phyloP scores from a whole-genome alignment of 2,329 filamentous ascomycete species.

The Penicillium rolfsii region DNA sequence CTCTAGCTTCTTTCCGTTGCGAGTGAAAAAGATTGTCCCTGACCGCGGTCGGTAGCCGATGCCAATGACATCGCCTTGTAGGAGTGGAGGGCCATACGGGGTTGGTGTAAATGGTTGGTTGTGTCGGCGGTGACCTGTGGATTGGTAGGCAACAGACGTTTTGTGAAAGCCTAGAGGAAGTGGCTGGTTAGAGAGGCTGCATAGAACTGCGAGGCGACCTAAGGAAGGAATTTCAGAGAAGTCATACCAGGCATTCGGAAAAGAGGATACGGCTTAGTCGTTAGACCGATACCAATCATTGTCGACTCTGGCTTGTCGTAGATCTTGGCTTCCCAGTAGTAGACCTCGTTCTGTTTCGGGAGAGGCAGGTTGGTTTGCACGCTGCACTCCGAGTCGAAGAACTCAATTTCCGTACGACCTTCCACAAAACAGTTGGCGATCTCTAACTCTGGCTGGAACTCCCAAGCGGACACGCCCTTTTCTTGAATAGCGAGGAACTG shows the following conservation, averaged over 20 bases:
- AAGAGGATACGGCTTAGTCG: conserved; percentile 94
- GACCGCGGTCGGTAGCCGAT: conserved; percentile 94
- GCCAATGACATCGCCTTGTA: conserved; percentile 94
- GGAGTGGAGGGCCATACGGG: conserved; percentile 78
- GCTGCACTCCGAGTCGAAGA: conserved; percentile 97
- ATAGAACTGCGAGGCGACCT: not conserved
- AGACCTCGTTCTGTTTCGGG: conserved; percentile 98
- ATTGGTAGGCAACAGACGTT: conserved; percentile 88
- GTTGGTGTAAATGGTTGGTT: conserved; percentile 88
- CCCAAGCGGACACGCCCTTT: conserved; percentile 99
- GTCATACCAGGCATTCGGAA: conserved; percentile 86
- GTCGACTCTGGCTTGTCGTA: conserved; percentile 95
- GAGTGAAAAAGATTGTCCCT: conserved; percentile 95
- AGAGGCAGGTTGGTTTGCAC: conserved; percentile 96
- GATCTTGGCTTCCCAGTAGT: conserved; percentile 99
- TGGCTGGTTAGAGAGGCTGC: conserved; percentile 15
- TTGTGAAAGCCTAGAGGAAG: conserved; percentile 76
- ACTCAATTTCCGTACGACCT: conserved; percentile 93
- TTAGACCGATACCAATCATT: conserved; percentile 86
- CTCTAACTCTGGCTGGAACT: conserved; percentile 98
- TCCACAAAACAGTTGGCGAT: conserved; percentile 99
- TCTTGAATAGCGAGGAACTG: conserved; percentile 98
- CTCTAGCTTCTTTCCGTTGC: conserved; percentile 95
- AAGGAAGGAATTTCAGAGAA: conserved; percentile 4
- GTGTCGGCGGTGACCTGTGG: conserved; percentile 80